These are phyloP conservation scores for Candida parachauliodes DNA, from an alignment of 805 yeast species.

Conservation along the genomic window DNA sequence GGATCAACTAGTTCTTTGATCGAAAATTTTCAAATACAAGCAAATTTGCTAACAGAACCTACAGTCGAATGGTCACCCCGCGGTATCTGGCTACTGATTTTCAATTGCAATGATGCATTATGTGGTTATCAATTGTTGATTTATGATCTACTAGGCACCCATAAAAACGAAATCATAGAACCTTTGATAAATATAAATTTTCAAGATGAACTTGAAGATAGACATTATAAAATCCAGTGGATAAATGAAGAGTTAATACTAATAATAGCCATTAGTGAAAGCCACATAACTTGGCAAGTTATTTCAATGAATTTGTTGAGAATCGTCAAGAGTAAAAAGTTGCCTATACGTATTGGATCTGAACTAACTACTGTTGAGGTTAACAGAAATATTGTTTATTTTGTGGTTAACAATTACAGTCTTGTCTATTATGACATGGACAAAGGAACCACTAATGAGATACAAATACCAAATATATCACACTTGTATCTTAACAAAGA, in stretches of 20 bases:
- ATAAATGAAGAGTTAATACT: not conserved
- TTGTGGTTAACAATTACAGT: not conserved
- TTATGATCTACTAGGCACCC: conserved; percentile 1
- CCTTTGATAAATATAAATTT: conserved; percentile 3
- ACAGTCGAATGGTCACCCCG: conserved; percentile 27
- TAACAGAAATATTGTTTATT: not conserved
- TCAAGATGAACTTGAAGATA: not conserved
- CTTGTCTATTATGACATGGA: not conserved
- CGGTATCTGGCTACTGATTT: conserved; percentile 32
- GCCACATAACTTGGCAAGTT: not conserved
- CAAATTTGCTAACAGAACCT: conserved; percentile 14
- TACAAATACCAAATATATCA: not conserved
- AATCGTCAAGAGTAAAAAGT: not conserved
- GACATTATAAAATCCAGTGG: not conserved
- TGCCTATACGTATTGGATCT: not conserved
- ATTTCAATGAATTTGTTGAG: conserved; percentile 4
- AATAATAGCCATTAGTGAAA: not conserved
- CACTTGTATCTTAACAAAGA: not conserved
- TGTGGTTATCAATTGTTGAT: conserved; percentile 24
- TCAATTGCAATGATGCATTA: conserved; percentile 19
- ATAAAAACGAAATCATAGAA: not conserved
- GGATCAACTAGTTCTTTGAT: conserved; percentile 29
- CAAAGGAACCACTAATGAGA: not conserved
- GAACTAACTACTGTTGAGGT: not conserved
- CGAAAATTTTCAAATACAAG: conserved; percentile 19